phyloP scores from a whole-genome alignment of 257 asterid species.

The Solanum chilense region DNA sequence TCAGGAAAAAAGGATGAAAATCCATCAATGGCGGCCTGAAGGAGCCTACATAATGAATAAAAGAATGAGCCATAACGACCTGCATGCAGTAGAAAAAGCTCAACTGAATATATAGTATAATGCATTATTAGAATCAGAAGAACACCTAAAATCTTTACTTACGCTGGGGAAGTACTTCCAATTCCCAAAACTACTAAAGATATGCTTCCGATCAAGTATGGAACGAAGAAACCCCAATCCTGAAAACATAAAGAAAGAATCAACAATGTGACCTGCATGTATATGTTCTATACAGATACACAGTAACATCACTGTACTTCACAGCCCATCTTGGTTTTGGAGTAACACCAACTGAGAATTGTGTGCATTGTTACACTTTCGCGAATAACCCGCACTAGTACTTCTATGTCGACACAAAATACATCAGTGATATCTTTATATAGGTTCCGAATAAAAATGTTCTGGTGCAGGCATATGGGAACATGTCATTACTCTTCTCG shows the following conservation, averaged over 20 bases:
- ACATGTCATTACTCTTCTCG: not conserved
- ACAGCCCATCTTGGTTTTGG: not conserved
- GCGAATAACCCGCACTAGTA: not conserved
- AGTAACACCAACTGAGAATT: not conserved
- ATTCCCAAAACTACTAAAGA: constrained; percentile 79
- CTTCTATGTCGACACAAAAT: not conserved
- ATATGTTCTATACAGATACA: not conserved
- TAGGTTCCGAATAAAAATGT: not conserved
- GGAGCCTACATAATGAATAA: constrained; percentile 44
- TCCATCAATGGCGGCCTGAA: constrained; percentile 90
- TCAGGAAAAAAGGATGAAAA: constrained; percentile 83
- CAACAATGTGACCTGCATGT: not conserved
- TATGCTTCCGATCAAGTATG: constrained; percentile 91
- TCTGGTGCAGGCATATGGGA: not conserved
- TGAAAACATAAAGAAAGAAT: constrained; percentile 14
- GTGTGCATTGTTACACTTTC: not conserved
- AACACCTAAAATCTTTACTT: constrained; percentile 10
- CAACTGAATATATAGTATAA: constrained; percentile 19
- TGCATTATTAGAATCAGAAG: constrained; percentile 4
- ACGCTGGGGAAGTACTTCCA: constrained; percentile 94
- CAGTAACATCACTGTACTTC: not conserved
- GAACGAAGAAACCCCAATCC: constrained; percentile 98
- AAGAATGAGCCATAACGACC: constrained; percentile 1
- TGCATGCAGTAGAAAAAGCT: not conserved
- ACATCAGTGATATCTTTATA: not conserved